Evolutionary conservation across 2,329 filamentous ascomycete species (phyloP).

Genomic region (Apiospora saccharicola): DNA sequence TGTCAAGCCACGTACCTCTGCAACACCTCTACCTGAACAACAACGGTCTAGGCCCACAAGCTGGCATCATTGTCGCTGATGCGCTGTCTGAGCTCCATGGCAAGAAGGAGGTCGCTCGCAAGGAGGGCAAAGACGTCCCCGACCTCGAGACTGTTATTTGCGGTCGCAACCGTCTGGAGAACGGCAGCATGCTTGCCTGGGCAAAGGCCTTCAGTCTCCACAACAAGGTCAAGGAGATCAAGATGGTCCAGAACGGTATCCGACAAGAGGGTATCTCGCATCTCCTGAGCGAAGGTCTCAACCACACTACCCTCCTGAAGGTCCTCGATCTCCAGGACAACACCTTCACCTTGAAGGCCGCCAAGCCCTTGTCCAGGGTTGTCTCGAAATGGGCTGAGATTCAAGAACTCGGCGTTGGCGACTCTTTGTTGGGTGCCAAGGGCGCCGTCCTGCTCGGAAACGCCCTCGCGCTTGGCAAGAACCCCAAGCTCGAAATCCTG

Average conservation of each 20-base stretch:
- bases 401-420: constrained; percentile 85
- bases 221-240: constrained; percentile 80
- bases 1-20: constrained; percentile 85
- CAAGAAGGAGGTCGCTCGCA: constrained; percentile 82
- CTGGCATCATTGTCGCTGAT: constrained; percentile 87
- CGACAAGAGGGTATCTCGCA: constrained; percentile 89
- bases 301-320: constrained; percentile 71
- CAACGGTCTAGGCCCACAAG: constrained; percentile 93
- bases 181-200: constrained; percentile 96
- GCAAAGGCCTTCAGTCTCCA: constrained; percentile 86
- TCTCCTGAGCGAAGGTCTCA: constrained; percentile 80
- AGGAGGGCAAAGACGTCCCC: constrained; percentile 75
- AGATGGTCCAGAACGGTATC: constrained; percentile 99
- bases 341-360: constrained; percentile 86
- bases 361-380: constrained; percentile 78
- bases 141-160: constrained; percentile 96
- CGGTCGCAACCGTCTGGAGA: constrained; percentile 93
- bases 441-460: constrained; percentile 78
- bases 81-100: constrained; percentile 82
- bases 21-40: constrained; percentile 98
- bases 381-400: constrained; percentile 78
- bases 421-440: constrained; percentile 82
- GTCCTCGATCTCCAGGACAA: constrained; percentile 96
- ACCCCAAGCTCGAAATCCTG: constrained; percentile 80
- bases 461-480: constrained; percentile 77